phyloP scores from a whole-genome alignment of 495 filamentous ascomycete species.

The Aeminium ludgeri region DNA sequence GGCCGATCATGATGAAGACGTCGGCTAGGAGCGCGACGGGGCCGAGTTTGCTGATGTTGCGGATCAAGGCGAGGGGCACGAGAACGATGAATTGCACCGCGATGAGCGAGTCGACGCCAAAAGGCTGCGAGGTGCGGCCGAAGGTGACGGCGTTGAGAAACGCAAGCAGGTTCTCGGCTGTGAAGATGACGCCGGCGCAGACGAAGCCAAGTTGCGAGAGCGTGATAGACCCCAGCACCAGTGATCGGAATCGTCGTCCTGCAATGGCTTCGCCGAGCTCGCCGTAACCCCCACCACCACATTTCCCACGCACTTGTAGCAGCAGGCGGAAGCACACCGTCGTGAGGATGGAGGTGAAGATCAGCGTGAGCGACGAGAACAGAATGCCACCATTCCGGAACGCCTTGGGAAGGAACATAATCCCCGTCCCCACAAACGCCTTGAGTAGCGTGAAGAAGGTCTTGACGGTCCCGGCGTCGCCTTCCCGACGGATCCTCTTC shows the following conservation, averaged over 20 bases:
- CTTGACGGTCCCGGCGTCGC: conserved; percentile 40
- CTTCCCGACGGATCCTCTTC: conserved; percentile 26
- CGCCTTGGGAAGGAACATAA: conserved; percentile 53
- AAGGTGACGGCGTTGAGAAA: conserved; percentile 39
- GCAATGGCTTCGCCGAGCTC: conserved; percentile 41
- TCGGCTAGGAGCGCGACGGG: conserved; percentile 43
- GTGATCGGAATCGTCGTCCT: conserved; percentile 31
- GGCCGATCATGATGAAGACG: conserved; percentile 43
- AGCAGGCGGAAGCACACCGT: conserved; percentile 47
- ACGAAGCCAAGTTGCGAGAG: conserved; percentile 54
- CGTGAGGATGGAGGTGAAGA: conserved; percentile 37
- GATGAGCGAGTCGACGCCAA: conserved; percentile 31
- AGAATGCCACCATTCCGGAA: conserved; percentile 52
- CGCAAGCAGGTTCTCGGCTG: conserved; percentile 42
- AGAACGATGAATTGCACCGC: conserved; percentile 38
- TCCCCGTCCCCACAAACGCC: conserved; percentile 48
- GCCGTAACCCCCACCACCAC: conserved; percentile 41
- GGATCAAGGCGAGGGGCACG: conserved; percentile 42
- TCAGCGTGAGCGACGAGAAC: conserved; percentile 43
- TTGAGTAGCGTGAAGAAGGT: conserved; percentile 55
- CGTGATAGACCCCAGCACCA: conserved; percentile 43
- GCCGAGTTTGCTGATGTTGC: conserved; percentile 48
- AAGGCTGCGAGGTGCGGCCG: conserved; percentile 26
- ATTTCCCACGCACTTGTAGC: conserved; percentile 35
- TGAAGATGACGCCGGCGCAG: conserved; percentile 47